phyloP scores from a whole-genome alignment of 2,329 filamentous ascomycete species.

The Cytospora schulzeri region DNA sequence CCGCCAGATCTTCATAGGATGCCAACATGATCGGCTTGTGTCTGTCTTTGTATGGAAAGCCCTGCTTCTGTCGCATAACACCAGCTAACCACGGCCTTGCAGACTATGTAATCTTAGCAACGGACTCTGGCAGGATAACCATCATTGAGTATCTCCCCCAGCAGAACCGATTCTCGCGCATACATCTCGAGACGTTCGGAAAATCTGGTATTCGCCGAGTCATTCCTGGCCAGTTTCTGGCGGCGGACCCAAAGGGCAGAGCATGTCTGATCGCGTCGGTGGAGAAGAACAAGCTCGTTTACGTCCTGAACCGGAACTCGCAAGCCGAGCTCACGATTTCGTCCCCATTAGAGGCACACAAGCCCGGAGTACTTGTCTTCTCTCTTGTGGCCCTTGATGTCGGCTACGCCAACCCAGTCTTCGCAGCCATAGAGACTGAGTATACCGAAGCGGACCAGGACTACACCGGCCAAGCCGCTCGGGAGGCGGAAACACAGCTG shows the following conservation, averaged over 20 bases:
- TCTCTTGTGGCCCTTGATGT: conserved; percentile 88
- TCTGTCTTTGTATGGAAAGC: conserved; percentile 27
- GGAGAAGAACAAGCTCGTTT: conserved; percentile 99
- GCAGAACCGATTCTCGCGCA: conserved; percentile 82
- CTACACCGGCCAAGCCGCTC: conserved; percentile 77
- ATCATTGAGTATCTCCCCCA: conserved; percentile 89
- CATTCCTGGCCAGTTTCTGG: conserved; percentile 93
- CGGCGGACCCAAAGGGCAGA: conserved; percentile 91
- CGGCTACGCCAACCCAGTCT: conserved; percentile 95
- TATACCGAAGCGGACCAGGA: conserved; percentile 92
- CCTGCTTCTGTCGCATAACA: conserved; percentile 3
- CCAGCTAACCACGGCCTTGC: conserved; percentile 30
- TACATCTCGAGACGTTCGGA: conserved; percentile 96
- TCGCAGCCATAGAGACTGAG: conserved; percentile 91
- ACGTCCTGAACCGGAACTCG: conserved; percentile 93
- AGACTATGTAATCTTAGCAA: conserved; percentile 96
- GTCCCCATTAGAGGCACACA: conserved; percentile 94
- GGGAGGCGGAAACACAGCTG: conserved; percentile 83
- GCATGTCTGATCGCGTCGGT: conserved; percentile 91
- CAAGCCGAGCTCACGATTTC: conserved; percentile 96
- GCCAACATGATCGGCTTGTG: conserved; percentile 28
- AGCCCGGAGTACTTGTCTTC: conserved; percentile 86
- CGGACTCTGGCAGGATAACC: conserved; percentile 92
- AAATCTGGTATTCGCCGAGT: conserved; percentile 95
- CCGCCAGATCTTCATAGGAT: conserved; percentile 46